Base-by-base conservation (phyloP, 2,329 filamentous ascomycete genomes). In the Xylariaceae sp. region DNA sequence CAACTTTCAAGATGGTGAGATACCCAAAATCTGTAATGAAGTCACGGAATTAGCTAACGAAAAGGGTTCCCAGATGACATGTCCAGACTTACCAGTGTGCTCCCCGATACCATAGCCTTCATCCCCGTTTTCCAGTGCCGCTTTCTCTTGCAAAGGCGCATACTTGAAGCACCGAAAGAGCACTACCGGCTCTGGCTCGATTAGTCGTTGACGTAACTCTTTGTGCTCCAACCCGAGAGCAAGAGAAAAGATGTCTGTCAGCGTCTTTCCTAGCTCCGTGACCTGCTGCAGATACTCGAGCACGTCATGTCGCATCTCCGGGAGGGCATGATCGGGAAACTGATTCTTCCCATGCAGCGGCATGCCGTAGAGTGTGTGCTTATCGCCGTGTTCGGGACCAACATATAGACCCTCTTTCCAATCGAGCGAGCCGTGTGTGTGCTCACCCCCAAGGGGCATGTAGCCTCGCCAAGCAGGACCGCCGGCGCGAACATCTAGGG, bases 91-190 rank as follows among this genome's bases (percentile, higher is more conserved):
- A 43, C 42, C 42, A n/a, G 42, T 43, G 17, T 43, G 42, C 17
- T 43, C 42, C 2, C 42, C 42, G 16, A 43, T 43, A 31, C 42
- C 42, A 16, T 31, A 43, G 42, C 42, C 31, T n/a, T 43, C 13
- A 9, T 31, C 42, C 14, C 31, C 42, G 31, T 31, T 16, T 43
- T 2, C 42, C 18, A 31, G 22, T 28, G 22, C 17, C 6, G 31
- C 17, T 22, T 31, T 43, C 42, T 31, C 42, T n/a, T 43, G 14
- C 22, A 14, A 22, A 3, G 42, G 42, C 42, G 31, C 31, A 43
- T 43, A 43, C 18, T 43, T 43, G 42, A 43, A 43, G 42, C 42
- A 43, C 17, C 42, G 42, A 14, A 43, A 43, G 19, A 43, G 42
- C 17, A 28, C 18, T 31, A 43, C 19, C 42, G 42, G 42, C 22